Evolutionary conservation across 2,329 filamentous ascomycete genomes (phyloP), one percentile per base, ranked within the genome.

Genomic region (Albophoma yamanashiensis): DNA sequence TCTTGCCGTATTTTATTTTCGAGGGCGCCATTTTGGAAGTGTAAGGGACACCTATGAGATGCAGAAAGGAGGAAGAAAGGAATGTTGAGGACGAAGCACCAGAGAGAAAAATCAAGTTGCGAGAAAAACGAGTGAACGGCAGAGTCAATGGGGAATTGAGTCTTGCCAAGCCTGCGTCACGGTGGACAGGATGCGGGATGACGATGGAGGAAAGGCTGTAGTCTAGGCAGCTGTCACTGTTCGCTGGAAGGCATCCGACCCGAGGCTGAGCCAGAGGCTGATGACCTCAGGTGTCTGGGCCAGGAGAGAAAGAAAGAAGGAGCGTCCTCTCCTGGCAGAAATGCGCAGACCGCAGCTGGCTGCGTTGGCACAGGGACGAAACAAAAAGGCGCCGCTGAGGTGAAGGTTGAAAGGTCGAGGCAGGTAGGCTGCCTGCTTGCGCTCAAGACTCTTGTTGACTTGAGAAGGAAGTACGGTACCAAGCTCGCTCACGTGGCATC

Each of bases 1-100:
- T 73, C 62, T 69, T 71, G n/a, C 70, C 67, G 55, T 71, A 71
- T 3, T 66, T 69, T 22, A 67, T 56, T 5, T 63, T 64, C 22
- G 64, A 55, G 25, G 68, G 63, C 45, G 66, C 64, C 69, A 73
- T 73, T 20, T 59, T 62, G 43, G 57, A 25, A 9, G 22, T 20
- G 38, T 22, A 45, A 25, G 39, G 34, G 45, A 20, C 5, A 25
- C n/a, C 27, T 14, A 5, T 20, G 17, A 36, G 36, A 36, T 36
- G 27, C 25, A 53, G 50, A n/a, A 22, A 53, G 20, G 20, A 34
- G 9, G 20, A 31, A 36, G 17, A 36, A 20, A 34, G 12, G 27
- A 36, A 34, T 11, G 5, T 7, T 11, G 12, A 36, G 12, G 36
- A 14, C n/a, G 9, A 53, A 36, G 50, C 6, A 31, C 17, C 31